phyloP scores from a whole-genome alignment of 2,329 filamentous ascomycete species.

The Rachicladosporium sp. region DNA sequence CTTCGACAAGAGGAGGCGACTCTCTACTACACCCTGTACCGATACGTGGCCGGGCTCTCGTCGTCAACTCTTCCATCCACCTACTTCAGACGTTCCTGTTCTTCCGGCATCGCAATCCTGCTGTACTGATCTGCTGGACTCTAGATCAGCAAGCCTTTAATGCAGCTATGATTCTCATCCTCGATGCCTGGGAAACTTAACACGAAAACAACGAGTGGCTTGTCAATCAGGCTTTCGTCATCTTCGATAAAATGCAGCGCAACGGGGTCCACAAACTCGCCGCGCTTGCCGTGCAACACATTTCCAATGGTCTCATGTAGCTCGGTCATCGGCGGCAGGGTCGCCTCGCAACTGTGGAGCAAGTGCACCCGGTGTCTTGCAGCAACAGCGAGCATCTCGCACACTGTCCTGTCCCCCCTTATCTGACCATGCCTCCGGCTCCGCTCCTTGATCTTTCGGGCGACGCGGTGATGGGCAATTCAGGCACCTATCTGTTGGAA shows the following conservation, averaged over 20 bases:
- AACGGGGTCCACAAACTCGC: constrained; percentile 35
- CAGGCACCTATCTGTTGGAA: constrained; percentile 37
- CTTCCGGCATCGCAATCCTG: constrained; percentile 30
- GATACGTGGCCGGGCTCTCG: constrained; percentile 27
- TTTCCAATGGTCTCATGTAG: constrained; percentile 21
- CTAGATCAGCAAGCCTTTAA: constrained; percentile 40
- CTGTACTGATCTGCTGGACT: constrained; percentile 36
- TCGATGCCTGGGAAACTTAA: constrained; percentile 34
- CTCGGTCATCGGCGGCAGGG: constrained; percentile 9
- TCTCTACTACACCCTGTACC: constrained; percentile 15
- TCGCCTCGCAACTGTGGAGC: constrained; percentile 8
- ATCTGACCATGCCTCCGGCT: constrained; percentile 2
- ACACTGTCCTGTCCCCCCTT: too few relatives aligned
- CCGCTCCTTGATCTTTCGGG: constrained; percentile 12
- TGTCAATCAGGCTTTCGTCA: constrained; percentile 29
- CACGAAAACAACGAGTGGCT: constrained; percentile 26
- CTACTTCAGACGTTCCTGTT: constrained; percentile 36
- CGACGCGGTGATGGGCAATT: too few relatives aligned
- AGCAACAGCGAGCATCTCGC: too few relatives aligned
- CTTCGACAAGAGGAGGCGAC: constrained; percentile 4
- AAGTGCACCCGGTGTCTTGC: too few relatives aligned
- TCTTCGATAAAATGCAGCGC: constrained; percentile 32
- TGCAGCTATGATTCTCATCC: constrained; percentile 36
- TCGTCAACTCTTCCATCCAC: constrained; percentile 30
- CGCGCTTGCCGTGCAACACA: constrained; percentile 29